These are phyloP conservation scores for Fusarium ramigenum DNA, from an alignment of 2,329 filamentous ascomycete genomes.

Conservation along the genomic window DNA sequence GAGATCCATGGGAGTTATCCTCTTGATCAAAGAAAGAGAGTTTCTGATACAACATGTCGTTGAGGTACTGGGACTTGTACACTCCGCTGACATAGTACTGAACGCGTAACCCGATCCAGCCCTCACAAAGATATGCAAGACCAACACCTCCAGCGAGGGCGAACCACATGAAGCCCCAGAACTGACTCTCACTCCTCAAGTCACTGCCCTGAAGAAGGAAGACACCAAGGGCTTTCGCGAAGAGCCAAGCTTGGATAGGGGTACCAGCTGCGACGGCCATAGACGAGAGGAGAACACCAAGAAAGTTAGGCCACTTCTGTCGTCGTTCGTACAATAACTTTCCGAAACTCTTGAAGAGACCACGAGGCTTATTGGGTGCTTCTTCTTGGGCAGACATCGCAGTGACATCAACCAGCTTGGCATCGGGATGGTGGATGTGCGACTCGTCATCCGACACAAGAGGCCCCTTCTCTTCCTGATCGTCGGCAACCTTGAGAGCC, in stretches of 20 bases:
- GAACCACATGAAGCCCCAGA: slow-evolving; percentile 48
- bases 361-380: neutral
- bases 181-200: slow-evolving; percentile 25
- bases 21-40: slow-evolving; percentile 45
- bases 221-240: slow-evolving; percentile 41
- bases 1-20: slow-evolving; percentile 41
- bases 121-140: slow-evolving; percentile 40
- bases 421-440: neutral
- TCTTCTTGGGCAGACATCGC: neutral
- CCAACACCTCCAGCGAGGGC: slow-evolving; percentile 44
- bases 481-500: neutral
- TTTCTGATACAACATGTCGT: slow-evolving; percentile 44
- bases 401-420: neutral
- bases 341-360: slow-evolving; percentile 21
- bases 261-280: slow-evolving; percentile 42
- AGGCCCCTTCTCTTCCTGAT: neutral
- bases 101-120: slow-evolving; percentile 29
- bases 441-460: neutral
- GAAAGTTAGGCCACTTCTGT: slow-evolving; percentile 38
- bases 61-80: slow-evolving; percentile 44
- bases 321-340: slow-evolving; percentile 35
- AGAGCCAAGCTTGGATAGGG: slow-evolving; percentile 45
- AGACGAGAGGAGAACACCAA: slow-evolving; percentile 38
- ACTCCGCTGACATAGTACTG: slow-evolving; percentile 32
- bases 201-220: slow-evolving; percentile 46